A percentile compares a stretch with the other conserved stretches of the same genome.
Evolutionary conservation across 257 asterid species (phyloP).

Genomic region (Scutellaria galericulata): DNA sequence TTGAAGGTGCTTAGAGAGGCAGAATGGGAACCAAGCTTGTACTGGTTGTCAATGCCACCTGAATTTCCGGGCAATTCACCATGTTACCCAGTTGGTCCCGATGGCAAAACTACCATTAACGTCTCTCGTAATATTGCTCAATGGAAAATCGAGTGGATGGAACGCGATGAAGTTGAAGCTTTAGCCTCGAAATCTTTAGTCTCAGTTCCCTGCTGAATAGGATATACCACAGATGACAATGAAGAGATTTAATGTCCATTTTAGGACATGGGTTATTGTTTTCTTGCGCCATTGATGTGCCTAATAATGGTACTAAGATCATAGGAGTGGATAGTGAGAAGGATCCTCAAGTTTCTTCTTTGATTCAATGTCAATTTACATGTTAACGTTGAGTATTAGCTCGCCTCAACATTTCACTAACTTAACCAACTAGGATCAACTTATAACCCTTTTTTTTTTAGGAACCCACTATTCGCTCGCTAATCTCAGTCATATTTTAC

Average conservation of each 20-base stretch:
- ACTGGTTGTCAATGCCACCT: constrained; percentile 50
- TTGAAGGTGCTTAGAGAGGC: constrained; percentile 52
- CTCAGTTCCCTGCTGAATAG: constrained; percentile 11
- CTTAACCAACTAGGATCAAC: no score
- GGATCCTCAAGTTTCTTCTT: neutral
- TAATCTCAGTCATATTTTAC: no score
- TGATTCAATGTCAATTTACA: neutral
- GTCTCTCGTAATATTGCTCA: constrained; percentile 20
- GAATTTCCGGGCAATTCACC: constrained; percentile 54
- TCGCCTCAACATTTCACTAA: no score
- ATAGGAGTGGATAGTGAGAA: neutral
- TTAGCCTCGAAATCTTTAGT: neutral
- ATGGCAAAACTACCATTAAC: constrained; percentile 40
- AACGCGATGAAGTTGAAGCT: constrained; percentile 31
- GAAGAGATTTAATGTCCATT: neutral
- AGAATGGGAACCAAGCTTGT: constrained; percentile 62
- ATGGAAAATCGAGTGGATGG: constrained; percentile 56
- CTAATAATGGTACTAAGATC: neutral
- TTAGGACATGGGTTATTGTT: neutral
- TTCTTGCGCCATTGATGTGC: no score
- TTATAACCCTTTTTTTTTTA: no score
- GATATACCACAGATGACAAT: neutral
- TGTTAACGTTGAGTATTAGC: no score
- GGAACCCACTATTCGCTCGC: no score
- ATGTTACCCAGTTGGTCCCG: constrained; percentile 36